Evolutionary conservation across 2,329 filamentous ascomycete species (phyloP).

Genomic region (Ophiosphaerella herpotricha): DNA sequence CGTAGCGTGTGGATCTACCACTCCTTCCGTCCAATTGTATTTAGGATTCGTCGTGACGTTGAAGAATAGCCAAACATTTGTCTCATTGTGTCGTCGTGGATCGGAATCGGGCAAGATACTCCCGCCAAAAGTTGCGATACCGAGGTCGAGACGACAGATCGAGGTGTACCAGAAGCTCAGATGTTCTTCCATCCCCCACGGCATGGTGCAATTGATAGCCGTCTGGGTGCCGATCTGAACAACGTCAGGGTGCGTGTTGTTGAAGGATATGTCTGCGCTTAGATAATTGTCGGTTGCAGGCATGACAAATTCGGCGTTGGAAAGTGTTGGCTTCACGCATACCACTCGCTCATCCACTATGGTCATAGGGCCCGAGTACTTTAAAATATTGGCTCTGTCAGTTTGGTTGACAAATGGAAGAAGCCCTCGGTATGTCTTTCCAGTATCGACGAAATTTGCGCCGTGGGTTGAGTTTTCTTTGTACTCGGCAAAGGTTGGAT

Average conservation of each 20-base stretch:
- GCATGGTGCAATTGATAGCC: background rate
- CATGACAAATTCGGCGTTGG: background rate
- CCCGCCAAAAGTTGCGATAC: too few relatives aligned
- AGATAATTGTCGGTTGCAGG: background rate
- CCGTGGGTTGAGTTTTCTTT: background rate
- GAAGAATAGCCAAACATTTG: too few relatives aligned
- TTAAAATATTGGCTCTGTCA: background rate
- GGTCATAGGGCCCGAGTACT: background rate
- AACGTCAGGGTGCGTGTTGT: background rate
- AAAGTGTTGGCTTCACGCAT: slow-evolving; percentile 2
- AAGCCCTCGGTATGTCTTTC: slow-evolving; percentile 3
- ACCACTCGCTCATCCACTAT: slow-evolving; percentile 3
- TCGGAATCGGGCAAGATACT: too few relatives aligned
- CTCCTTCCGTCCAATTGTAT: background rate
- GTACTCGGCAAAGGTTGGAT: slow-evolving; percentile 5
- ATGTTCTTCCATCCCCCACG: background rate
- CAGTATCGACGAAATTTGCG: slow-evolving; percentile 1
- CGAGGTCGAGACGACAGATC: too few relatives aligned
- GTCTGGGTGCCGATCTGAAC: background rate
- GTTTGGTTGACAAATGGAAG: background rate
- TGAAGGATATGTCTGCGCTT: background rate
- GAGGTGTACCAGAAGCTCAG: too few relatives aligned
- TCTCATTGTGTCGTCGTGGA: too few relatives aligned
- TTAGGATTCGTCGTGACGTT: background rate
- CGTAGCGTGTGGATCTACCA: too few relatives aligned